phyloP scores from a whole-genome alignment of 2,329 filamentous ascomycete species.

The Dactylellina haptotyla region DNA sequence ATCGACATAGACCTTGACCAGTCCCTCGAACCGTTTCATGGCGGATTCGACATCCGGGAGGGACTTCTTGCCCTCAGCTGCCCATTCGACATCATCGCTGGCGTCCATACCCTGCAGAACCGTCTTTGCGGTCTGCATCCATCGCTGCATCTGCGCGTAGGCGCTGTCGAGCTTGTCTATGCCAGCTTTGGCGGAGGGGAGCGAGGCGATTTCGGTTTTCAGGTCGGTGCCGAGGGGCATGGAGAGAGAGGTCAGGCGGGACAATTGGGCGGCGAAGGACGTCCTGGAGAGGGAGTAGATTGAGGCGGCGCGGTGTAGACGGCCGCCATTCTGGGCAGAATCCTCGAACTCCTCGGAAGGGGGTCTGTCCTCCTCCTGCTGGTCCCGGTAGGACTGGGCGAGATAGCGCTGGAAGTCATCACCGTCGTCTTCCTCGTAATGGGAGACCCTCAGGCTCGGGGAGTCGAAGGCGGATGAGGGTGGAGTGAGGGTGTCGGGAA shows the following conservation, averaged over 20 bases:
- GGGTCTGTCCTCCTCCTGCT: constrained; percentile 24
- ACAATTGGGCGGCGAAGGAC: constrained; percentile 92
- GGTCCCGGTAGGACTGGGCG: constrained; percentile 40
- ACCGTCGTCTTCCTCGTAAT: constrained; percentile 43
- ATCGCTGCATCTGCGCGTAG: constrained; percentile 89
- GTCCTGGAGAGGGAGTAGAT: constrained; percentile 92
- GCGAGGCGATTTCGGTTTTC: constrained; percentile 82
- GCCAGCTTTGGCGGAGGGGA: constrained; percentile 85
- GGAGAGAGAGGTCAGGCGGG: constrained; percentile 88
- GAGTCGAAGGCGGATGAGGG: constrained; percentile 45
- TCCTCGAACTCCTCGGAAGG: constrained; percentile 39
- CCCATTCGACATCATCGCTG: constrained; percentile 98
- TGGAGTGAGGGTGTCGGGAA: constrained; percentile 46
- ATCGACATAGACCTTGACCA: constrained; percentile 90
- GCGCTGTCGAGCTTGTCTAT: constrained; percentile 84
- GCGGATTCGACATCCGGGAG: constrained; percentile 77
- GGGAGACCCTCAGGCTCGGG: constrained; percentile 31
- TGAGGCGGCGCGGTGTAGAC: constrained; percentile 73
- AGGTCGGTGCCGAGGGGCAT: constrained; percentile 86
- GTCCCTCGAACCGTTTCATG: constrained; percentile 82
- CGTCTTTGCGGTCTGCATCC: constrained; percentile 91
- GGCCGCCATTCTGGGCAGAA: constrained; percentile 23
- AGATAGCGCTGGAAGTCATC: constrained; percentile 52
- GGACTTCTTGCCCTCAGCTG: constrained; percentile 85
- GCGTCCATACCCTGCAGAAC: constrained; percentile 89